Conservation (phyloP, 495 filamentous ascomycete species). For the Neurospora sp. region DNA sequence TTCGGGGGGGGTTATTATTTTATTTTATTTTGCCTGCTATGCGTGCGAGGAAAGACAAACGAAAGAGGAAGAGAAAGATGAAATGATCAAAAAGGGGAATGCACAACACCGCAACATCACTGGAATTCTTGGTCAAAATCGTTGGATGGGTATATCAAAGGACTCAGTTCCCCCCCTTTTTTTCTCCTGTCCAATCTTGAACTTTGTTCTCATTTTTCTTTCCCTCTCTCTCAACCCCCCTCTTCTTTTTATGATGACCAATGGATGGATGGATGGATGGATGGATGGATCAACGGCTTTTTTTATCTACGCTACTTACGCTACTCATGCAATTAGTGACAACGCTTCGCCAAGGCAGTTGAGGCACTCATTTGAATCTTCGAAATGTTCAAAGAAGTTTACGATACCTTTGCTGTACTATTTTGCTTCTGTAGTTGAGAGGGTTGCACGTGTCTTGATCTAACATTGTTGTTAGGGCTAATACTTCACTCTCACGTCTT, state of each 20-base stretch:
- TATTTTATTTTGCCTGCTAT: not conserved
- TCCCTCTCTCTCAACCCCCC: not conserved
- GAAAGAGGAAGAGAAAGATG: not conserved
- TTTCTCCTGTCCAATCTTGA: not conserved
- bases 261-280: not conserved
- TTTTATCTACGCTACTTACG: conserved; percentile 1
- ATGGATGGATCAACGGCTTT: not conserved
- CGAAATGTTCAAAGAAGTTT: not conserved
- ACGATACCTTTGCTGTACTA: not conserved
- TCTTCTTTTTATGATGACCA: not conserved
- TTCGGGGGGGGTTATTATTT: not conserved
- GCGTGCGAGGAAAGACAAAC: not conserved
- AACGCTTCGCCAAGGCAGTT: not conserved
- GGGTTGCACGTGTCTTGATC: not conserved
- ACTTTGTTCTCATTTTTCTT: not conserved
- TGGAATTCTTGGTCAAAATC: not conserved
- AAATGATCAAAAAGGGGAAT: not conserved
- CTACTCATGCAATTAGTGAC: conserved; percentile 3
- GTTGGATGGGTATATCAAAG: not conserved
- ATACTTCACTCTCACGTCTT: not conserved
- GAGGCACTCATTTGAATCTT: not conserved
- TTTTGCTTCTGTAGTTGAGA: not conserved
- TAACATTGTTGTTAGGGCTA: not conserved
- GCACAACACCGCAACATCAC: not conserved
- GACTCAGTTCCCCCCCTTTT: not conserved